phyloP scores from a whole-genome alignment of 768 basidiomycete species.

The Pulveroboletus sp. region DNA sequence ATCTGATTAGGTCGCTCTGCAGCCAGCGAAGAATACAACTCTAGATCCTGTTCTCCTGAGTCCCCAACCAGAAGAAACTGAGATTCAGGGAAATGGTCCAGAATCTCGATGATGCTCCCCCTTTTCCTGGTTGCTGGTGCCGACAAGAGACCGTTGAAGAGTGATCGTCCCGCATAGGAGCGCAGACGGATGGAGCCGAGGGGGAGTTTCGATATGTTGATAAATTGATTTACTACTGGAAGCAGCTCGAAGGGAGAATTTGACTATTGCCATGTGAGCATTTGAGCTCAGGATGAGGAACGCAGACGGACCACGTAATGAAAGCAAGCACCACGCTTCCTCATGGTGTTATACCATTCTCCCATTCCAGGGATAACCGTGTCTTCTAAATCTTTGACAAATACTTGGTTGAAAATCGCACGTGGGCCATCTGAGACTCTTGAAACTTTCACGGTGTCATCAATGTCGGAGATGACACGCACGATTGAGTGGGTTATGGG shows the following conservation, averaged over 20 bases:
- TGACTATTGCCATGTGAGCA: constrained; percentile 47
- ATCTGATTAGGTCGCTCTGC: constrained; percentile 66
- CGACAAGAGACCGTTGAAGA: constrained; percentile 80
- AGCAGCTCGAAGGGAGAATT: constrained; percentile 87
- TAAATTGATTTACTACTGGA: constrained; percentile 74
- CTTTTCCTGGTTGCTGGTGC: constrained; percentile 84
- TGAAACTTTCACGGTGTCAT: constrained; percentile 76
- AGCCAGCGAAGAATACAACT: constrained; percentile 81
- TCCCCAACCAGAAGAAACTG: constrained; percentile 88
- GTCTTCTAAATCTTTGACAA: constrained; percentile 81
- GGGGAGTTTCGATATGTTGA: constrained; percentile 67
- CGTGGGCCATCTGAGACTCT: constrained; percentile 78
- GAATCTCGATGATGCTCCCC: constrained; percentile 71
- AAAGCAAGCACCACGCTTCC: constrained; percentile 69
- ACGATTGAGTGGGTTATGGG: constrained; percentile 62
- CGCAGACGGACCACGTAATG: constrained; percentile 78
- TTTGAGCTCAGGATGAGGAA: not conserved
- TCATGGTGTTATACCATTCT: constrained; percentile 72
- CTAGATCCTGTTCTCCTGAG: constrained; percentile 92
- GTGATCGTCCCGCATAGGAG: constrained; percentile 79
- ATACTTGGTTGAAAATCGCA: constrained; percentile 86
- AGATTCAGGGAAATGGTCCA: constrained; percentile 71
- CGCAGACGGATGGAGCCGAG: constrained; percentile 75
- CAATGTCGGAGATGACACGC: constrained; percentile 89
- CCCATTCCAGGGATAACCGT: constrained; percentile 81